Evolutionary conservation across 1,284 basidiomycete species (phyloP).

Genomic region (Papiliotrema flavescens): DNA sequence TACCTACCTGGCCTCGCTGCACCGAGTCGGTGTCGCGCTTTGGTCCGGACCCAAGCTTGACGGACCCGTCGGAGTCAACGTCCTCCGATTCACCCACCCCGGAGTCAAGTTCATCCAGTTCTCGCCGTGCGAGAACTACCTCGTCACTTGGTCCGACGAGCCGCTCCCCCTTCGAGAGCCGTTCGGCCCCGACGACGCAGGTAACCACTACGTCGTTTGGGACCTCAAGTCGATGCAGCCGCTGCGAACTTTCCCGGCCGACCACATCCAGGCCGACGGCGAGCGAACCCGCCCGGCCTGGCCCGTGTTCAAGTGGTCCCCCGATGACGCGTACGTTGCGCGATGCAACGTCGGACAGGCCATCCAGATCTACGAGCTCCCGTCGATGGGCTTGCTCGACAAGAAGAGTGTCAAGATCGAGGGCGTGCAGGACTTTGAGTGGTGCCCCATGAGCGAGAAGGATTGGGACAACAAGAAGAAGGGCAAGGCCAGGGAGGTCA

Average conservation of each 20-base stretch:
- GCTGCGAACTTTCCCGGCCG: slow-evolving; percentile 82
- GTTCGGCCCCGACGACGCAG: slow-evolving; percentile 82
- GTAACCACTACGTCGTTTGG: slow-evolving; percentile 97
- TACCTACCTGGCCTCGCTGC: slow-evolving; percentile 89
- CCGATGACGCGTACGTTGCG: slow-evolving; percentile 93
- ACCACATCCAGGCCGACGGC: slow-evolving; percentile 53
- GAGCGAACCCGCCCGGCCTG: slow-evolving; percentile 54
- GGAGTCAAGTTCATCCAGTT: slow-evolving; percentile 96
- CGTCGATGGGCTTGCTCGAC: slow-evolving; percentile 88
- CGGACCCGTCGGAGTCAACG: slow-evolving; percentile 43
- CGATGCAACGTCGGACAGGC: slow-evolving; percentile 83
- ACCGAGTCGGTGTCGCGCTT: slow-evolving; percentile 90
- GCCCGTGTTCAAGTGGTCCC: slow-evolving; percentile 97
- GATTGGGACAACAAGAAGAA: slow-evolving; percentile 71
- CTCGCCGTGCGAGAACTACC: slow-evolving; percentile 93
- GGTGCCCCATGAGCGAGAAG: slow-evolving; percentile 91
- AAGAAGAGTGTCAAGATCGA: slow-evolving; percentile 99
- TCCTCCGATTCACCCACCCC: slow-evolving; percentile 82
- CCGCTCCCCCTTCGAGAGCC: slow-evolving; percentile 60
- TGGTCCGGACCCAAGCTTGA: slow-evolving; percentile 72
- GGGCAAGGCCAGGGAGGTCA: slow-evolving; percentile 66
- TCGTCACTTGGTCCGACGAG: slow-evolving; percentile 98
- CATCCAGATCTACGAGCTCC: slow-evolving; percentile 95
- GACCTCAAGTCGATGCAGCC: slow-evolving; percentile 91
- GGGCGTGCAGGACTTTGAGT: slow-evolving; percentile 98